Evolutionary conservation across 257 asterid genomes (phyloP), one percentile per base, ranked within the genome.

Genomic region (Schizonepeta tenuifolia): DNA sequence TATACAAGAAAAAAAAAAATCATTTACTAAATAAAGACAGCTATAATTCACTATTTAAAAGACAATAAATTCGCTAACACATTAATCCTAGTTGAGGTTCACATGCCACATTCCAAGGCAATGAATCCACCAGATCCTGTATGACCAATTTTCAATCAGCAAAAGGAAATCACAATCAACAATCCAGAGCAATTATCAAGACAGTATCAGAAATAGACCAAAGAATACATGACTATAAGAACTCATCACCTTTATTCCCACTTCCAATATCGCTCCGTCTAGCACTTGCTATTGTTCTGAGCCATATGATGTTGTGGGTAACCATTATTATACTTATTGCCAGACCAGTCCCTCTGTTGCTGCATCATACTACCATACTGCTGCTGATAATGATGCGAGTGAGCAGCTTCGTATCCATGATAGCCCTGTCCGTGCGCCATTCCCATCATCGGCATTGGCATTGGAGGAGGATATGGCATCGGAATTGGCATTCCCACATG

Each of bases 271-370:
- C 50, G 26, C 58, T 50, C 35, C 43, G 1, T n/a, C 66, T 60
- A 78, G 76, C 75, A 78, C 40, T 82, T 74, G 87, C 24, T 86
- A 75, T 88, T 87, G 76, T 81, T 81, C 51, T 84, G 85, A 80
- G 84, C 54, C 75, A 81, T 82, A 38, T 75, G 92, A 62, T 84
- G 70, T 15, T 65, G 81, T 41, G 84, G 83, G 79, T 82, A 86
- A 12, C 84, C 78, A 64, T 79, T 84, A 44, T 71, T 84, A 44
- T 71, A 85, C 78, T 82, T 86, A 78, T 76, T 87, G 58, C 93
- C 93, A 40, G 93, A 67, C 97, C 97, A 91, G 66, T 87, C 95
- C 70, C 89, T 82, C 75, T 80, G 95, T 36, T 87, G 95, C 81
- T 80, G 91, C 86, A 85, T 56, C 87, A 89, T 82, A 57, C 77